These are phyloP conservation scores for Podaxis sp. DNA, from an alignment of 768 basidiomycete genomes.

Conservation along the genomic window DNA sequence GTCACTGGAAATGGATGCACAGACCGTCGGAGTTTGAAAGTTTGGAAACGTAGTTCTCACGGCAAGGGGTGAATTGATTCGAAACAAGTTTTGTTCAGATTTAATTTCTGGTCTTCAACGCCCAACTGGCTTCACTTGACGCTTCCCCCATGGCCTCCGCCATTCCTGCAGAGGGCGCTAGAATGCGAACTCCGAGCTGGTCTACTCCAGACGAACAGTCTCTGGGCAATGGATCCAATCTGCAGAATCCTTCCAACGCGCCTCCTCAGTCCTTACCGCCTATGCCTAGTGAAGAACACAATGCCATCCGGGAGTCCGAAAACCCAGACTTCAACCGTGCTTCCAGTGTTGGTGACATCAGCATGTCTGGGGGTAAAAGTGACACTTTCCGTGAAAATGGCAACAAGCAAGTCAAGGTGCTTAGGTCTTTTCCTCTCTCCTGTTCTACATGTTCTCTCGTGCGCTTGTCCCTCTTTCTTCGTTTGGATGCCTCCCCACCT, in stretches of 20 bases:
- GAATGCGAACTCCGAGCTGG: constrained; percentile 47
- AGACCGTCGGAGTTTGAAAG: constrained; percentile 22
- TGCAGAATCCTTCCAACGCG: constrained; percentile 33
- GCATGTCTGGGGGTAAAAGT: constrained; percentile 40
- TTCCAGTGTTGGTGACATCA: constrained; percentile 46
- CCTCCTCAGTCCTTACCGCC: constrained; percentile 34
- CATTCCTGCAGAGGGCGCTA: constrained; percentile 30
- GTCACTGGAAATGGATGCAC: constrained; percentile 5
- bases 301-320: constrained; percentile 45
- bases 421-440: constrained; percentile 54
- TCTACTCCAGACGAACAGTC: constrained; percentile 47
- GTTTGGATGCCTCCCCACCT: constrained; percentile 17
- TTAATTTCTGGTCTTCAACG: neutral
- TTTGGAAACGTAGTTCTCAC: neutral
- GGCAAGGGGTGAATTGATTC: constrained; percentile 3
- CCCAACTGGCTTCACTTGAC: neutral
- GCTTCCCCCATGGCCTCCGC: constrained; percentile 32
- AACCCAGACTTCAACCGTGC: constrained; percentile 53
- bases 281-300: constrained; percentile 48
- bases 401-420: constrained; percentile 87
- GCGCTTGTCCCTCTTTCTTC: constrained; percentile 34
- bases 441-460: constrained; percentile 25
- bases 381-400: constrained; percentile 62
- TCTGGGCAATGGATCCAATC: constrained; percentile 40
- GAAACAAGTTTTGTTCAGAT: neutral